Evolutionary conservation across 495 filamentous ascomycete species (phyloP), one percentile per base, ranked within the genome.

Genomic region (Aspergillus leporis): DNA sequence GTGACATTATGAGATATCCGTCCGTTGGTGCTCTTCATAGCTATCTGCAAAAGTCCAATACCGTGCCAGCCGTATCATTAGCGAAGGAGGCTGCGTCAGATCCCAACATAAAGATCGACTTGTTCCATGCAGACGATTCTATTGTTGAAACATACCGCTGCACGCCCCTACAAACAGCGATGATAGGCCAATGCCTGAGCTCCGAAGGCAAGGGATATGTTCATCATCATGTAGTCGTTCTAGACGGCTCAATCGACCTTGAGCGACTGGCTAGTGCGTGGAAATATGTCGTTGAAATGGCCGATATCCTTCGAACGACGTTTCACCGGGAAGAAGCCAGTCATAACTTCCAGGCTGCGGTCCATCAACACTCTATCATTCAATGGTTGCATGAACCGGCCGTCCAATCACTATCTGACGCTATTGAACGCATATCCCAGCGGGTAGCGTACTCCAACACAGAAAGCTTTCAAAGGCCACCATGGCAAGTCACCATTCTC

Each of bases 101-200:
- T 46, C 23, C 40, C 13, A 45, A 28, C 22, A 16, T 31, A 46
- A n/a, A 19, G 22, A 7, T 45, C 9, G 40, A 55, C 23, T 30
- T 55, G 16, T 45, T 55, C n/a, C n/a, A 55, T 45, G 38, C 6
- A 12, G 53, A 55, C 12, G 36, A 45, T 22, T 66, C n/a, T 31
- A 52, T 61, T 46, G 36, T 61, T 7, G 50, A 63, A 3, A 57
- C 40, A 13, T 71, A 65, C 49, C 63, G 32, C 22, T 65, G 64
- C 53, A 71, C 68, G 5, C 68, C 68, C 5, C 50, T 71, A n/a
- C 68, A 71, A 41, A 65, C 66, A 14, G 68, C 66, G 2, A 71
- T 71, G 66, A 61, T 71, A 3, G 66, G 59, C 6, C 64, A 67
- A 51, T 67, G 61, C 9, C 23, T 71, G 28, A 61, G 57, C 49